These are phyloP conservation scores for Pseudophaeomoniella oleicola DNA, from an alignment of 2,329 filamentous ascomycete genomes.

Conservation along the genomic window DNA sequence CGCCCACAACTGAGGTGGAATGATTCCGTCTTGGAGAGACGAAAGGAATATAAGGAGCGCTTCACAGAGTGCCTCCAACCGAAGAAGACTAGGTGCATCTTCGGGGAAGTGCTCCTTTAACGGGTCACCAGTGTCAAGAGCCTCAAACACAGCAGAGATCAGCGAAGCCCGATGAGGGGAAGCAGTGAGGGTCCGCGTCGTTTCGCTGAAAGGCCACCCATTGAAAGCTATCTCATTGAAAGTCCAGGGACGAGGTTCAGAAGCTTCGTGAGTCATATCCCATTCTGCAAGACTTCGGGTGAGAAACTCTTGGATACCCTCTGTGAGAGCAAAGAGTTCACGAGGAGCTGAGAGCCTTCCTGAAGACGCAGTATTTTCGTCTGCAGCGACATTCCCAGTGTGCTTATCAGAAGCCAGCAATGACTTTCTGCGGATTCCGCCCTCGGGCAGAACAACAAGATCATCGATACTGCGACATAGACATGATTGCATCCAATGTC, in stretches of 20 bases:
- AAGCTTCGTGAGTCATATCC: constrained; percentile 38
- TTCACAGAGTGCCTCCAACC: constrained; percentile 61
- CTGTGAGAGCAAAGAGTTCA: constrained; percentile 79
- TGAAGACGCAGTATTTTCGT: background rate
- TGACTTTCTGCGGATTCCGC: constrained; percentile 50
- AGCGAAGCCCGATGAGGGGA: constrained; percentile 26
- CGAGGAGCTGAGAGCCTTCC: constrained; percentile 63
- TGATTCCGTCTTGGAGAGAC: constrained; percentile 64
- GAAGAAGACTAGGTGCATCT: constrained; percentile 48
- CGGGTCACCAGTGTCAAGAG: constrained; percentile 55
- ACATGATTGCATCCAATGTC: constrained; percentile 63
- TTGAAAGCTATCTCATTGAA: constrained; percentile 21
- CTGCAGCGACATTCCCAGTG: constrained; percentile 21
- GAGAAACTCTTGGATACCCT: constrained; percentile 51
- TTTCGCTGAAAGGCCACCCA: constrained; percentile 45
- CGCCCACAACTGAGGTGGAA: constrained; percentile 56
- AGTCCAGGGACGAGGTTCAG: constrained; percentile 36
- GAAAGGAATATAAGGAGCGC: constrained; percentile 60
- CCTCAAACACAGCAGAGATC: constrained; percentile 37
- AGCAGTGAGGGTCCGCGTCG: constrained; percentile 31
- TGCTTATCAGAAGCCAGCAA: constrained; percentile 22
- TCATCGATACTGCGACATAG: constrained; percentile 81
- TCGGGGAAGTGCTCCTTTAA: constrained; percentile 48
- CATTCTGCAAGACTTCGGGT: constrained; percentile 47
- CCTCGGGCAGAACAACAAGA: constrained; percentile 69